Evolutionary conservation across 139 green algal genomes (phyloP), one percentile per base, ranked within the genome.

Genomic region (Desmodesmus armatus): DNA sequence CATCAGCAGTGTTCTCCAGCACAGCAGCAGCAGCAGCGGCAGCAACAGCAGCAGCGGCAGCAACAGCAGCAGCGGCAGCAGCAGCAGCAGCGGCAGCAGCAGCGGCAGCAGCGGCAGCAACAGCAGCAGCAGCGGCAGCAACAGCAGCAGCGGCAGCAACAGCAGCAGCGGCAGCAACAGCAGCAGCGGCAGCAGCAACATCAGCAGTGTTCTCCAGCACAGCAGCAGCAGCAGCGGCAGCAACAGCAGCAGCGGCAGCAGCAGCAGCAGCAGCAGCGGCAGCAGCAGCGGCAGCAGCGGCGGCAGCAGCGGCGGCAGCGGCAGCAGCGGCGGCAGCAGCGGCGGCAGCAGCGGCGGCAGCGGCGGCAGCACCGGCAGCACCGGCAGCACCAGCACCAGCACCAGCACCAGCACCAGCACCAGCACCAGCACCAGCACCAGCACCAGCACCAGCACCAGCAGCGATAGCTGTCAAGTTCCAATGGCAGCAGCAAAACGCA

Each of bases 231-330:
- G n/a, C n/a, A n/a, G n/a, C n/a, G n/a, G 47, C 47, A 58, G 11
- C 47, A 58, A 58, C 47, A 15, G 47, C 47, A 25, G 37, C 41
- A 79, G 41, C 43, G 41, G 5, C 44, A 39, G 33, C 51, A 84
- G 17, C 11, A 60, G 53, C 37, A 60, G 53, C 90, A 51, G 87
- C 73, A 29, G 85, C 95, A 69, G 74, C 31, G 43, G 49, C 49
- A 81, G 31, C 23, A 41, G 29, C 47, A 27, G 31, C 29, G 11
- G 35, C 4, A 47, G 40, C 21, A 19, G 39, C 23, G 7, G 27
- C 41, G 23, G 15, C 33, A 15, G 43, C 43, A 39, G 35, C 19
- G 29, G 9, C 11, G 33, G 67, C 19, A 11, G 35, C 67, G 67
- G 31, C 67, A 31, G 31, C 33, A 77, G 67, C 21, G 7, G 9